These are phyloP conservation scores for Hymenoscyphus fructigenus DNA, from an alignment of 2,329 filamentous ascomycete genomes.

Conservation along the genomic window DNA sequence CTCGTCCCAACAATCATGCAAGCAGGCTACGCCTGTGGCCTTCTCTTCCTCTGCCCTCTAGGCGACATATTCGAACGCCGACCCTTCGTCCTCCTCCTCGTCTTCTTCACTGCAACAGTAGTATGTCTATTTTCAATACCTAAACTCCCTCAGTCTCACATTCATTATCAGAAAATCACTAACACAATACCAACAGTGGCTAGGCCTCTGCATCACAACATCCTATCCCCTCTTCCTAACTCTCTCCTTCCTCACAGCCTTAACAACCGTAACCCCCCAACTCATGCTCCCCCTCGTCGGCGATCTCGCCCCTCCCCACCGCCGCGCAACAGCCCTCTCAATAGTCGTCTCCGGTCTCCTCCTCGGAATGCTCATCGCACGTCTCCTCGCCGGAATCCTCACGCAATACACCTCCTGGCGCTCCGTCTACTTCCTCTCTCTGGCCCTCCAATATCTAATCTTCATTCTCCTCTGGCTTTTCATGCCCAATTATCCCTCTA, in stretches of 20 bases:
- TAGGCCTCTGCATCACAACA: slow-evolving; percentile 68
- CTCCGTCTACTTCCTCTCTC: slow-evolving; percentile 74
- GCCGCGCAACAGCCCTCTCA: slow-evolving; percentile 67
- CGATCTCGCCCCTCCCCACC: slow-evolving; percentile 69
- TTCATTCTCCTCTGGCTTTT: slow-evolving; percentile 64
- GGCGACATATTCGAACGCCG: slow-evolving; percentile 69
- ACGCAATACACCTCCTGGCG: slow-evolving; percentile 74
- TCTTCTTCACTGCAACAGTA: slow-evolving; percentile 66
- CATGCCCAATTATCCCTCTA: slow-evolving; percentile 79
- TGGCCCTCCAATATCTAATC: slow-evolving; percentile 69
- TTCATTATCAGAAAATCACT: no score
- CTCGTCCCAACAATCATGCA: slow-evolving; percentile 74
- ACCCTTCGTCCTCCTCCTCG: slow-evolving; percentile 66
- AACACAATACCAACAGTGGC: slow-evolving; percentile 47
- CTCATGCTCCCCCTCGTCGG: slow-evolving; percentile 79
- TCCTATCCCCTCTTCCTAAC: slow-evolving; percentile 64
- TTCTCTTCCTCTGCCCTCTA: slow-evolving; percentile 73
- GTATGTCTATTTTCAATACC: slow-evolving; percentile 43
- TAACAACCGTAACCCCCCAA: slow-evolving; percentile 79
- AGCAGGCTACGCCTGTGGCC: slow-evolving; percentile 70
- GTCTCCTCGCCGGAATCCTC: slow-evolving; percentile 72
- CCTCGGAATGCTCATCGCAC: slow-evolving; percentile 73
- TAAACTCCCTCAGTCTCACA: slow-evolving; percentile 8
- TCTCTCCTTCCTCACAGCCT: slow-evolving; percentile 70
- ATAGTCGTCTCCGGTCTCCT: slow-evolving; percentile 75